Evolutionary conservation across 768 basidiomycete species (phyloP).

Genomic region (Coprinopsis marcescibilis): DNA sequence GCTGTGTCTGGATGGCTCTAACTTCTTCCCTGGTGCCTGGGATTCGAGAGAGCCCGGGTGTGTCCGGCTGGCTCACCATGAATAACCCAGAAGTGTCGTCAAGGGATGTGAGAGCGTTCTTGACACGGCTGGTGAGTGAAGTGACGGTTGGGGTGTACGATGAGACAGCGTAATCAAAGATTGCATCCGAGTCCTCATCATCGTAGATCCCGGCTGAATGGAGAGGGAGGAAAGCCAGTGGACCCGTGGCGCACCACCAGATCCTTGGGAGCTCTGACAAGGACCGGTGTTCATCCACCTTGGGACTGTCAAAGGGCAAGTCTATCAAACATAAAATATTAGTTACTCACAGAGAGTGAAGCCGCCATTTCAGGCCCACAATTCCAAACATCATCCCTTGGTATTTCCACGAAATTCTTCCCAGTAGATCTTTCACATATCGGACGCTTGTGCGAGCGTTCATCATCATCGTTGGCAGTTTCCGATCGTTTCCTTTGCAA

Average conservation of each 20-base stretch:
- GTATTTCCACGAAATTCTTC: too few relatives aligned
- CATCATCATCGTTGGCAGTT: too few relatives aligned
- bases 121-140: neutral
- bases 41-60: constrained; percentile 11
- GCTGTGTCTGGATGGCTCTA: neutral
- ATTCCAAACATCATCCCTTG: too few relatives aligned
- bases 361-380: too few relatives aligned
- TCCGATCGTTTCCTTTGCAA: neutral
- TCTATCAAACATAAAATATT: too few relatives aligned
- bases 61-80: constrained; percentile 12
- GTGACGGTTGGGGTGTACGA: constrained; percentile 3
- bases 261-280: constrained; percentile 4
- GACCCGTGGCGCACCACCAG: constrained; percentile 10
- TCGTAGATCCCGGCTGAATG: constrained; percentile 11
- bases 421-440: too few relatives aligned
- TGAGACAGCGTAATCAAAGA: constrained; percentile 1
- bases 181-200: neutral
- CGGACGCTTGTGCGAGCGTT: too few relatives aligned
- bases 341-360: neutral
- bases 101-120: neutral
- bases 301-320: too few relatives aligned
- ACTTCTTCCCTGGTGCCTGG: constrained; percentile 11
- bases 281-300: neutral
- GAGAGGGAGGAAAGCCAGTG: constrained; percentile 6
- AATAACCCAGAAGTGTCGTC: constrained; percentile 5